These are phyloP conservation scores for Nematocida major DNA, from an alignment of 371 early-diverging fungal genomes.

Conservation along the genomic window DNA sequence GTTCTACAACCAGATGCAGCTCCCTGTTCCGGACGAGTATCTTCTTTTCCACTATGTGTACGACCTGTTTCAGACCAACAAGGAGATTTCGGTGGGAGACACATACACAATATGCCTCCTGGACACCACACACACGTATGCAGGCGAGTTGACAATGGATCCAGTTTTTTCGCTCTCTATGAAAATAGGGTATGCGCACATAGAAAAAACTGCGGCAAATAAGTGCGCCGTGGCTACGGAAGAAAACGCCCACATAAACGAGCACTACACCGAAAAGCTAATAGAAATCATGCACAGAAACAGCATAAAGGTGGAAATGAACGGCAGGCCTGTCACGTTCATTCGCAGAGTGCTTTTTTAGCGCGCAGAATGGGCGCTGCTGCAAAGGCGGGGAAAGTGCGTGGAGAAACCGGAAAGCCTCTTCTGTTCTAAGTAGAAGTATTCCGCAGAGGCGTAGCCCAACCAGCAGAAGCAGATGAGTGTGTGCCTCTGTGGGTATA, in stretches of 20 bases:
- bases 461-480: no score
- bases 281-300: not conserved
- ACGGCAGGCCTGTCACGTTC: not conserved
- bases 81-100: not conserved
- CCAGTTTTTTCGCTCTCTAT: not conserved
- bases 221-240: no score
- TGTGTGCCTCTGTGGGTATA: no score
- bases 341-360: not conserved
- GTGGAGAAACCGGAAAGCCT: no score
- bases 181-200: not conserved
- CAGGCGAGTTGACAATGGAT: not conserved
- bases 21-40: constrained; percentile 12
- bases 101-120: constrained; percentile 56
- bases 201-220: not conserved
- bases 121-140: constrained; percentile 20
- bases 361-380: no score
- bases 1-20: constrained; percentile 50
- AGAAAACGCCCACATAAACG: constrained; percentile 25
- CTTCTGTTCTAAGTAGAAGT: no score
- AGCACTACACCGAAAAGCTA: constrained; percentile 36
- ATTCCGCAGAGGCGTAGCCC: no score
- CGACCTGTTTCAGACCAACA: constrained; percentile 48
- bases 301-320: not conserved
- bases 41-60: constrained; percentile 55
- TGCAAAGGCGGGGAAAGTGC: no score